Evolutionary conservation across 192 early-diverging fungal species (phyloP).

Genomic region (Coemansia asiatica): DNA sequence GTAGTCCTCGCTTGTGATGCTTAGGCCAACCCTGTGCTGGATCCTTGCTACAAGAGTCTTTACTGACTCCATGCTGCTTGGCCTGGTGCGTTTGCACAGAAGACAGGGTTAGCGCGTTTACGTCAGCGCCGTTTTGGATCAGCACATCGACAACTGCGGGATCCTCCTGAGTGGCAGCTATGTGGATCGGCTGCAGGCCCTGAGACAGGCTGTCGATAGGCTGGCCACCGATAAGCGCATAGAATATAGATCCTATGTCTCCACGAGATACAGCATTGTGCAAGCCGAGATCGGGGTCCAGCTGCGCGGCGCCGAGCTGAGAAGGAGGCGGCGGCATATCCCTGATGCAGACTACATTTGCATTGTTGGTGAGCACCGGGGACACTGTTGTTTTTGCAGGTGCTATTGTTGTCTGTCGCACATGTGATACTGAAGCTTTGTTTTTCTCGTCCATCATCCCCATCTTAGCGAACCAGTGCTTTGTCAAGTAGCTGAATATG

Average conservation of each 20-base stretch:
- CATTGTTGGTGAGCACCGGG: slow-evolving; percentile 6
- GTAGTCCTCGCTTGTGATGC: slow-evolving; percentile 16
- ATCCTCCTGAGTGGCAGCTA: slow-evolving; percentile 65
- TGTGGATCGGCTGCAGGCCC: slow-evolving; percentile 69
- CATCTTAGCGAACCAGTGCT: no score
- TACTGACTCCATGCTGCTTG: neutral
- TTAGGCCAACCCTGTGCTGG: neutral
- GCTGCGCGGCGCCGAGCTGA: neutral
- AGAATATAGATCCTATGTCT: slow-evolving; percentile 50
- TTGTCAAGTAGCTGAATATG: neutral
- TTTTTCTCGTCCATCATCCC: slow-evolving; percentile 1
- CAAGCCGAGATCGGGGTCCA: slow-evolving; percentile 34
- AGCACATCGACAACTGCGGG: slow-evolving; percentile 66
- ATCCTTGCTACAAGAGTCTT: neutral
- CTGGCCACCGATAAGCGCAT: slow-evolving; percentile 59
- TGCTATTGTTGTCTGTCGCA: neutral
- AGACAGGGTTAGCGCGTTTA: slow-evolving; percentile 59
- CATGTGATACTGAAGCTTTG: slow-evolving; percentile 9
- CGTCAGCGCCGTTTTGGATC: slow-evolving; percentile 69
- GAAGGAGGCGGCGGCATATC: slow-evolving; percentile 8
- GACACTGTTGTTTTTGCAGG: neutral
- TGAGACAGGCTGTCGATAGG: slow-evolving; percentile 68
- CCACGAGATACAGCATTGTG: slow-evolving; percentile 42
- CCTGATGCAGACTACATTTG: neutral
- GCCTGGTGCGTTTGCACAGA: neutral